A percentile compares a stretch with the other conserved stretches of the same genome.
phyloP scores from a whole-genome alignment of 345 rosid species.

The Angophora floribunda region DNA sequence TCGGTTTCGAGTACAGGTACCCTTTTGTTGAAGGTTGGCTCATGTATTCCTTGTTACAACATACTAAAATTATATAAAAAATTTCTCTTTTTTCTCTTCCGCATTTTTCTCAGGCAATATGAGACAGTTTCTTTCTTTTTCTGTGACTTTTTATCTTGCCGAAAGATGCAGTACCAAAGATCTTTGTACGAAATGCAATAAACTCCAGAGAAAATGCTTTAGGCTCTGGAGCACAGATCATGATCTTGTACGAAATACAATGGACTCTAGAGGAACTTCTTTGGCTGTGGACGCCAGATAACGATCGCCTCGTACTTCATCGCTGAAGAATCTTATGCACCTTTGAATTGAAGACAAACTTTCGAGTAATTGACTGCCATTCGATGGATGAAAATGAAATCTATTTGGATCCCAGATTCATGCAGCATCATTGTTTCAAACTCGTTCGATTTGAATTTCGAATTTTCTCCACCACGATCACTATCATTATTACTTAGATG shows the following conservation, averaged over 20 bases:
- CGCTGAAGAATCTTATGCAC: not conserved
- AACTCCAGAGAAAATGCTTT: no score
- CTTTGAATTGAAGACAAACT: not conserved
- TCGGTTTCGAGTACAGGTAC: no score
- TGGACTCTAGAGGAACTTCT: not conserved
- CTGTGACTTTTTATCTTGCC: not conserved
- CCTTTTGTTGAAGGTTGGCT: no score
- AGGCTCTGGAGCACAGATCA: no score
- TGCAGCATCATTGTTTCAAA: not conserved
- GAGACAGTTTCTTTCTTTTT: not conserved
- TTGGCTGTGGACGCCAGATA: not conserved
- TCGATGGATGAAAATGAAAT: not conserved
- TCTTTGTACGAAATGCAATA: no score
- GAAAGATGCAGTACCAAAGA: no score
- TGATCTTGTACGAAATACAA: no score
- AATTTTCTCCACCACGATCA: not conserved
- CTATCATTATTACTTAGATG: not conserved
- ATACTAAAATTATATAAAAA: no score
- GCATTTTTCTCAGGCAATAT: no score
- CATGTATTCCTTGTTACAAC: no score
- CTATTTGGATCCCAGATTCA: not conserved
- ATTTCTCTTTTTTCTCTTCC: no score
- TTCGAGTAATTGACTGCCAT: not conserved
- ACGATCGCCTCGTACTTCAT: not conserved
- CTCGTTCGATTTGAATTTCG: not conserved